These are phyloP conservation scores for Gonapodya sp. DNA, from an alignment of 192 early-diverging fungal genomes.

Conservation along the genomic window DNA sequence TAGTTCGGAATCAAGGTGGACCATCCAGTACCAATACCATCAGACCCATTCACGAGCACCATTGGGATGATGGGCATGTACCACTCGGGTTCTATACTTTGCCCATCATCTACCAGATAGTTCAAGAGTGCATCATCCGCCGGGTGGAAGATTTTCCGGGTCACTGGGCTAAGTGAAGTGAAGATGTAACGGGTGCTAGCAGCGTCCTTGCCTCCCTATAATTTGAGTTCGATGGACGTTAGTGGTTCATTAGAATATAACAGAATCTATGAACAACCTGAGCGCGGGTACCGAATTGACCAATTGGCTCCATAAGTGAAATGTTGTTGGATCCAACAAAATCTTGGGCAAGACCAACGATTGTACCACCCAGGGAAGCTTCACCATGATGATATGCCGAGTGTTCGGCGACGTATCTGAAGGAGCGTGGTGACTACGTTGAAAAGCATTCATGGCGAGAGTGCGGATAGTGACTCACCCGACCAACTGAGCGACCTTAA, in stretches of 20 bases:
- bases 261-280: conserved; percentile 23
- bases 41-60: conserved; percentile 85
- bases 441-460: not conserved
- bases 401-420: conserved; percentile 81
- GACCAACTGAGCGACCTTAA: conserved; percentile 46
- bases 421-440: conserved; percentile 27
- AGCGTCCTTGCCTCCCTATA: conserved; percentile 80
- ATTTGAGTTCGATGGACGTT: not conserved
- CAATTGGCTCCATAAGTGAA: conserved; percentile 67
- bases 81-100: conserved; percentile 89
- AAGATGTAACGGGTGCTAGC: conserved; percentile 97
- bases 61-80: conserved; percentile 89
- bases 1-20: conserved; percentile 48
- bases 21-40: conserved; percentile 92
- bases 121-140: conserved; percentile 74
- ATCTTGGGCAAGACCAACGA: conserved; percentile 88
- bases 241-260: not conserved
- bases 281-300: conserved; percentile 86
- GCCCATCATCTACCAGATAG: conserved; percentile 81
- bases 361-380: conserved; percentile 65
- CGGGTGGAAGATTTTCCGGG: conserved; percentile 66
- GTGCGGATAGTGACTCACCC: not conserved
- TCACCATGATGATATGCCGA: conserved; percentile 96
- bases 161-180: conserved; percentile 60
- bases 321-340: conserved; percentile 96